Base-by-base conservation (phyloP, 2,329 filamentous ascomycete genomes). In the Fusarium napiforme region DNA sequence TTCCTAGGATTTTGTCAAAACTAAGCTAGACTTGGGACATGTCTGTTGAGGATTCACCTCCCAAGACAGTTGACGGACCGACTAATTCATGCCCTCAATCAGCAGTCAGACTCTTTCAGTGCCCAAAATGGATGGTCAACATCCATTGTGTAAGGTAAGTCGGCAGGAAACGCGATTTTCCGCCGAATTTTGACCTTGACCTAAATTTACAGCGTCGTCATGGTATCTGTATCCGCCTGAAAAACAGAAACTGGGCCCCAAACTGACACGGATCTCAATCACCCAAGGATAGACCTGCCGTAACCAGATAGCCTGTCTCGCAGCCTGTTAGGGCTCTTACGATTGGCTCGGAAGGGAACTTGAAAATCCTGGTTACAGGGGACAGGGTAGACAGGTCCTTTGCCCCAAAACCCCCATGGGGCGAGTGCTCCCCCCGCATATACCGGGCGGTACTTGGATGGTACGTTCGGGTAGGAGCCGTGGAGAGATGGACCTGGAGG, bases 341-440 rank as follows among this genome's bases (percentile, higher is more conserved):
- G 47, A 76, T 76, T 76, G 74, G 74, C 26, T 56, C 63, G 65
- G 45, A 69, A 67, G 46, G 67, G 62, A 45, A 53, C 49, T 69
- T 28, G 40, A 58, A 67, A 67, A 63, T 52, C 52, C 59, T 64
- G 60, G 50, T 62, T 56, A 56, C 50, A 63, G 46, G 68, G 67
- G 46, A 21, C 49, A 28, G 53, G 28, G 45, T 69, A 59, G 59
- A 56, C 49, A 57, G 37, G 52, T 46, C 57, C 16, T 50, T 50
- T 50, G 47, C 76, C 76, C 72, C 76, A 76, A 77, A 78, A 56
- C 69, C 67, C 62, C 67, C 59, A 47, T 52, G 45, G 64, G 67
- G 62, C 65, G 32, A 64, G 52, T 39, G 65, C 45, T 69, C 40
- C 59, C 67, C 67, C 67, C 67, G 67, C 57, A 65, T 64, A 49